Conservation (phyloP, 2,329 filamentous ascomycete species). For the Pezicula radicicola region DNA sequence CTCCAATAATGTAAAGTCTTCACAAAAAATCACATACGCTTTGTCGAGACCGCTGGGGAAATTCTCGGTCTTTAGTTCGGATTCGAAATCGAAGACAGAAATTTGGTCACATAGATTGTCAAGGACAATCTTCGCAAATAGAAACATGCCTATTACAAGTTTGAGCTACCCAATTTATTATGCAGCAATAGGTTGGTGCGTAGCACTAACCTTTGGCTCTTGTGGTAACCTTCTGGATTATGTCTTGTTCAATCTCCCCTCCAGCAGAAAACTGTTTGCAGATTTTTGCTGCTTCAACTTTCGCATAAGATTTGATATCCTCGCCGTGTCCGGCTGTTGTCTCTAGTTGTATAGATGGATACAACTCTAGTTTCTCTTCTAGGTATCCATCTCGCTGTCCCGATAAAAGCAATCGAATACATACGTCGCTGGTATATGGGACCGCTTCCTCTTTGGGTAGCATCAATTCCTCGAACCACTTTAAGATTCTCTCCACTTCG, state of each 20-base stretch:
- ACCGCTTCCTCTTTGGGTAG: slow-evolving; percentile 21
- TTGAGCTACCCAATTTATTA: slow-evolving; percentile 1
- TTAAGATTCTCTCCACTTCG: no score
- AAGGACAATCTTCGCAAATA: slow-evolving; percentile 21
- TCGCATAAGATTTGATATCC: slow-evolving; percentile 29
- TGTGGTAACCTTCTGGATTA: slow-evolving; percentile 15
- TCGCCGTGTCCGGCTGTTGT: slow-evolving; percentile 20
- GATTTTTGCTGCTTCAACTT: slow-evolving; percentile 16
- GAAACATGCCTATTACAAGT: slow-evolving; percentile 18
- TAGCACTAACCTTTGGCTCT: slow-evolving; percentile 25
- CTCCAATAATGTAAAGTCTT: no score
- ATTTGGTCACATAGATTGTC: slow-evolving; percentile 13
- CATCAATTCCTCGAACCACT: no score
- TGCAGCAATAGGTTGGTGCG: slow-evolving; percentile 2
- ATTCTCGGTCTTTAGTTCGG: neutral
- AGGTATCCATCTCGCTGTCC: slow-evolving; percentile 26
- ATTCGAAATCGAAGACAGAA: neutral
- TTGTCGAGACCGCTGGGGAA: neutral
- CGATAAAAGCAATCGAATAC: slow-evolving; percentile 7
- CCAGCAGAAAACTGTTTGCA: slow-evolving; percentile 19
- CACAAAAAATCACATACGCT: neutral
- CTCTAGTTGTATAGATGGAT: slow-evolving; percentile 7
- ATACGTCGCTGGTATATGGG: slow-evolving; percentile 30
- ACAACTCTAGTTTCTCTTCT: slow-evolving; percentile 17
- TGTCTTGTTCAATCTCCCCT: slow-evolving; percentile 8